Percentiles rank a stretch among this genome's conserved stretches.
Conservation (phyloP, 495 filamentous ascomycete species). For the Hyphodiscus hymeniophilus region DNA sequence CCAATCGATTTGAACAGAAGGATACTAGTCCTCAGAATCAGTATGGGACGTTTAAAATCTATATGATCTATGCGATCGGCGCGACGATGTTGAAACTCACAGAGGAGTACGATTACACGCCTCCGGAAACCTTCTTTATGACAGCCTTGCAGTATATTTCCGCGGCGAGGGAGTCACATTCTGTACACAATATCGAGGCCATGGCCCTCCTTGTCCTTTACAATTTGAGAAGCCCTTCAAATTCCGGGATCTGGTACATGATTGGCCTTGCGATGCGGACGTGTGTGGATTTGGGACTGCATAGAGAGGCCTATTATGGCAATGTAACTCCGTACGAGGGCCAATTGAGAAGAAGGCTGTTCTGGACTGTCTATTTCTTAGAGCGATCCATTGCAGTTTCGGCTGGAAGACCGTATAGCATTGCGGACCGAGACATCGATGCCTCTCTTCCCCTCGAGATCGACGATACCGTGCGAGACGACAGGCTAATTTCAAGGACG, state of each 20-base stretch:
- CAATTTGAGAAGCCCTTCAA: constrained; percentile 42
- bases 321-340: constrained; percentile 38
- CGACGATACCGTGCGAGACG: constrained; percentile 35
- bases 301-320: constrained; percentile 40
- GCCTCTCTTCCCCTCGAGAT: constrained; percentile 38
- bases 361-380: constrained; percentile 47
- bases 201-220: constrained; percentile 47
- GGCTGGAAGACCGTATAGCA: constrained; percentile 42
- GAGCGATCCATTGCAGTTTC: constrained; percentile 43
- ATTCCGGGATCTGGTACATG: constrained; percentile 50
- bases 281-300: constrained; percentile 44
- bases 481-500: constrained; percentile 24
- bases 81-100: constrained; percentile 40
- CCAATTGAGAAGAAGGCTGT: constrained; percentile 41
- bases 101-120: constrained; percentile 36
- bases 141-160: constrained; percentile 42
- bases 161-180: constrained; percentile 41
- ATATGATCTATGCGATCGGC: constrained; percentile 45
- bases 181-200: constrained; percentile 46
- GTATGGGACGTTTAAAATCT: constrained; percentile 43
- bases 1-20: constrained; percentile 34
- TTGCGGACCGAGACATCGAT: constrained; percentile 45
- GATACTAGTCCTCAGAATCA: constrained; percentile 33
- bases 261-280: constrained; percentile 48
- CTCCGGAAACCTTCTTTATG: constrained; percentile 41